A percentile compares a stretch with the other conserved stretches of the same genome.
Conservation (phyloP, 306 rosid genomes). For the Trifolium pratense region DNA sequence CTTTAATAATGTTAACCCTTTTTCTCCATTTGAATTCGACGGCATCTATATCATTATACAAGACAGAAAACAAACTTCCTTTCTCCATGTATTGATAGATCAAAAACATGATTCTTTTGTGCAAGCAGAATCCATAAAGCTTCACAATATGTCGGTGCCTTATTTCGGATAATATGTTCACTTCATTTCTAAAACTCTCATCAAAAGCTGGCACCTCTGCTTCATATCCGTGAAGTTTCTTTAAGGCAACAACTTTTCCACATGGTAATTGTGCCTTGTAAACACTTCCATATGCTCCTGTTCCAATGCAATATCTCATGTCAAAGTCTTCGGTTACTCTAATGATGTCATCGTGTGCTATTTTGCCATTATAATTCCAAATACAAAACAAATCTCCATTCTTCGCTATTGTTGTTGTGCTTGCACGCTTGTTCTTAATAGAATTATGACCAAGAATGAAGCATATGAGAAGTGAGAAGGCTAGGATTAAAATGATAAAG, state of each 20-base stretch:
- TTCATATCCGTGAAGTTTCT: constrained; percentile 33
- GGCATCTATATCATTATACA: constrained; percentile 14
- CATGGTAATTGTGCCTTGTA: constrained; percentile 23
- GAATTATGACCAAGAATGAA: background rate
- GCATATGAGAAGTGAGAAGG: background rate
- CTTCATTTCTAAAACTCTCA: constrained; percentile 38
- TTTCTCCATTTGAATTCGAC: constrained; percentile 31
- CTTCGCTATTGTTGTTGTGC: background rate
- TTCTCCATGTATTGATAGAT: constrained; percentile 33
- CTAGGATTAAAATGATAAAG: background rate
- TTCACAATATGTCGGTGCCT: constrained; percentile 30
- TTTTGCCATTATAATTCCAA: constrained; percentile 20
- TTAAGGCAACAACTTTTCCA: constrained; percentile 35
- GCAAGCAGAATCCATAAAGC: constrained; percentile 37
- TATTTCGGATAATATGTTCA: constrained; percentile 14
- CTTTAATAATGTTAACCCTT: constrained; percentile 32
- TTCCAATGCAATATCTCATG: constrained; percentile 31
- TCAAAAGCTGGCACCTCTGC: background rate
- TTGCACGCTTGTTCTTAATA: background rate
- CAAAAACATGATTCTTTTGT: constrained; percentile 32
- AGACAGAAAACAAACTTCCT: constrained; percentile 31
- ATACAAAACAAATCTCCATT: constrained; percentile 18
- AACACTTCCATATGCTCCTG: constrained; percentile 37
- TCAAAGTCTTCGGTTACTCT: constrained; percentile 21
- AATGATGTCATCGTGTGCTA: constrained; percentile 30